These are phyloP conservation scores for Ceratobasidium sp. DNA, from an alignment of 1,284 basidiomycete genomes.

Conservation along the genomic window DNA sequence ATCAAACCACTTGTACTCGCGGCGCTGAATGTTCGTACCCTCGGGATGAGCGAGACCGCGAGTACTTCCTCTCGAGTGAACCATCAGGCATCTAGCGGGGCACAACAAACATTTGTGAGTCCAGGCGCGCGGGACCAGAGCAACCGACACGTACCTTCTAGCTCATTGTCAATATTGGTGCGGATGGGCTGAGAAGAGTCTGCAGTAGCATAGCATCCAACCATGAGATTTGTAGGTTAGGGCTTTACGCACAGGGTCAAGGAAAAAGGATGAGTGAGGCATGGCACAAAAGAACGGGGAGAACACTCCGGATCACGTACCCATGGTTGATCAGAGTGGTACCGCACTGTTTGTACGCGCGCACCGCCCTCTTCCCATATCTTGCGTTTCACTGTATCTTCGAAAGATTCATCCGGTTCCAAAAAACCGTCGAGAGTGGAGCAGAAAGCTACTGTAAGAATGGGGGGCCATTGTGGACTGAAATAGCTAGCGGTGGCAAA, in stretches of 20 bases:
- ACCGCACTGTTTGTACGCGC: constrained; percentile 83
- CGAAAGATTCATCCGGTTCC: constrained; percentile 94
- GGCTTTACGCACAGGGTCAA: constrained; percentile 65
- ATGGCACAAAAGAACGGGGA: constrained; percentile 50
- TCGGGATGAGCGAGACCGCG: constrained; percentile 70
- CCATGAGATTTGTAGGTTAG: constrained; percentile 91
- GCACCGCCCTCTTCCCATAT: constrained; percentile 97
- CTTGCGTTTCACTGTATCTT: constrained; percentile 93
- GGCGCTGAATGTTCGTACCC: constrained; percentile 67
- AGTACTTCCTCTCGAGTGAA: constrained; percentile 83
- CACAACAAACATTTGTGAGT: constrained; percentile 1
- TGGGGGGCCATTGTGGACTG: constrained; percentile 53
- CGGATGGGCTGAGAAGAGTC: constrained; percentile 82
- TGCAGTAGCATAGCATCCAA: constrained; percentile 86
- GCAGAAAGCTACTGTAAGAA: constrained; percentile 67
- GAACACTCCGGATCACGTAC: constrained; percentile 43
- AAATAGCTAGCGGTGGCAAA: constrained; percentile 58
- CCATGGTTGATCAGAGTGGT: constrained; percentile 74
- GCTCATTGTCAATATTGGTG: constrained; percentile 93
- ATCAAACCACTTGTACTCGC: constrained; percentile 73
- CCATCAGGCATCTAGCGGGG: constrained; percentile 84
- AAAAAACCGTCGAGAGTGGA: constrained; percentile 92
- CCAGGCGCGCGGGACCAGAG: background rate
- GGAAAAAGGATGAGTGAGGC: constrained; percentile 53
- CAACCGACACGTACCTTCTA: constrained; percentile 72